Evolutionary conservation across 2,329 filamentous ascomycete species (phyloP), one percentile per base, ranked within the genome.

Genomic region (Elsinoe arachidis): DNA sequence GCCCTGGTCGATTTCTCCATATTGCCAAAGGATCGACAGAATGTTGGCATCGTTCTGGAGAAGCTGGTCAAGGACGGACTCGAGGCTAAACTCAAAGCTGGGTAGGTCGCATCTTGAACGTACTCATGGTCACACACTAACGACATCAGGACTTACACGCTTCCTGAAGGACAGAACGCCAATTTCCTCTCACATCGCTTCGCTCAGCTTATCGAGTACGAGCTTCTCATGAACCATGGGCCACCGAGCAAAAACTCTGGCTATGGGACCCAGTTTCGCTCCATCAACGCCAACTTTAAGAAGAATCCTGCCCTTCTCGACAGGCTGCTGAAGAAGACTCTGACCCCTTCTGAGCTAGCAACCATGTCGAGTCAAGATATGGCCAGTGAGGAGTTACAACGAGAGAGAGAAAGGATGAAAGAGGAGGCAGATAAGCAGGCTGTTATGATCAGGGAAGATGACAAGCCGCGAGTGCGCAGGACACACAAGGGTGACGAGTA

Each of bases 401-500:
- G 80, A 26, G 82, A 90, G 68, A 86, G 83, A 21, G 87, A 87
- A 14, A 83, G 85, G 64, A 84, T 92, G 78, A 87, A 87, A 70
- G 87, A 88, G 53, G 81, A 83, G 60, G 83, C 84, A 0, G 88
- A 93, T 67, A 88, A 90, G 65, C 88, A 92, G 69, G 88, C 92
- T 46, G 91, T 93, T 47, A 80, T 95, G 34, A 84, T 92, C 59
- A 72, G 76, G 12, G 82, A 88, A 17, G 83, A 87, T 15, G 80
- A 82, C 51, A 90, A 82, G 1, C 87, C 91, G 3, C 84, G 90
- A 2, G 85, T 96, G 58, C 82, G 90, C 65, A 84, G 88, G 63
- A 96, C 92, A 1, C 92, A 97, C 75, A 97, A 97, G 71, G 93
- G 93, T 11, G 91, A 96, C 59, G 93, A 97, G 68, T 72, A 96